Base-by-base conservation (phyloP, 2,329 filamentous ascomycete genomes). In the Kalmusia sp. region DNA sequence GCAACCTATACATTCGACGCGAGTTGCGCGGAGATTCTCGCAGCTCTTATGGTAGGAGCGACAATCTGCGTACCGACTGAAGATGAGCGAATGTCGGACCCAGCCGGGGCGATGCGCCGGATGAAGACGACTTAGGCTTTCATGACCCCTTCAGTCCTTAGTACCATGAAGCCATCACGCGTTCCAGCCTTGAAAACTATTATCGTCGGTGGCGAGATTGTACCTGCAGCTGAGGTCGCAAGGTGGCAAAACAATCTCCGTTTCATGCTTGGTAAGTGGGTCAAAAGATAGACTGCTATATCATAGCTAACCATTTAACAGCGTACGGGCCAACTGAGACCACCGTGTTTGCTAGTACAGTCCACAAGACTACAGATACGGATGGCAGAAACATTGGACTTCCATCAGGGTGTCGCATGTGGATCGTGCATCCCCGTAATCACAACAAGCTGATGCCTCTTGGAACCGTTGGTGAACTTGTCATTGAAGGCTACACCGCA, bases 61-160 rank as follows among this genome's bases (percentile, higher is more conserved):
- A 79, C 77, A 19, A 72, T 84, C 9, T 84, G 81, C 62, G 81
- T 85, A 5, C 81, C 83, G 0, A 82, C 80, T 0, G 82, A 85
- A 24, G 76, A 81, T 39, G 80, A 81, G 38, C 75, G 82, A 2
- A 77, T 84, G 64, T 82, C 83, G 58, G 76, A 82, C 53, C 64
- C 81, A 24, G 79, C 77, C 52, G 79, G 77, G 4, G 77, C 77
- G 14, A 72, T 73, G 30, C 63, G 49, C 43, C 70, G 55, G 25
- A 49, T 66, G 22, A 68, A 63, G 22, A 67, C 59, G 7, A 70
- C 63, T 12, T 72, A 62, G 67, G 60, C 61, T 3, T 59, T 72
- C 11, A 28, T 72, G 8, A 73, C 71, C 3, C 69, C 71, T 2
- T 68, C 68, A 11, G 67, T 72, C 1, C 59, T 71, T 9, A 60